Evolutionary conservation across 371 early-diverging fungal species (phyloP).

Genomic region (Lichtheimia hyalospora): DNA sequence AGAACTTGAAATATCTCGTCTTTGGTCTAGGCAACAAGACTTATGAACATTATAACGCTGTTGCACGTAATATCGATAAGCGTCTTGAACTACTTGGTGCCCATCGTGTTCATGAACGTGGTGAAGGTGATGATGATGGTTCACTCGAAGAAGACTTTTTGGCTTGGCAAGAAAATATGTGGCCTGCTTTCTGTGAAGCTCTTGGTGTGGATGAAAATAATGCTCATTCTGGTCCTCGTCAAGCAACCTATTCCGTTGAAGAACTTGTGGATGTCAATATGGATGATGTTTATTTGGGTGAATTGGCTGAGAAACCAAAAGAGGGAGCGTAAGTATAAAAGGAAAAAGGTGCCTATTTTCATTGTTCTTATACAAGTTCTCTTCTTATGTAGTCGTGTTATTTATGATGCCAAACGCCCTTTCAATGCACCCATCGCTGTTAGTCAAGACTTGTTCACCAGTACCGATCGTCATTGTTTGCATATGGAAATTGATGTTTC

Average conservation of each 20-base stretch:
- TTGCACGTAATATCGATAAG: slow-evolving; percentile 67
- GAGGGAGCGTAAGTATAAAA: slow-evolving; percentile 36
- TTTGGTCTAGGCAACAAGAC: slow-evolving; percentile 98
- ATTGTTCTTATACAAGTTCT: not conserved
- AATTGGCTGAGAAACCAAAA: slow-evolving; percentile 51
- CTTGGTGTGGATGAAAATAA: slow-evolving; percentile 66
- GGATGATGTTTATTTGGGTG: slow-evolving; percentile 61
- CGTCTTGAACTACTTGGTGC: slow-evolving; percentile 74
- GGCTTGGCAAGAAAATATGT: slow-evolving; percentile 86
- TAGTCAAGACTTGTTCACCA: slow-evolving; percentile 62
- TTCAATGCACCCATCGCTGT: slow-evolving; percentile 68
- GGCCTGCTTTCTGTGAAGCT: slow-evolving; percentile 76
- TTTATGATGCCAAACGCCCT: slow-evolving; percentile 84
- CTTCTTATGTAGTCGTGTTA: slow-evolving; percentile 17
- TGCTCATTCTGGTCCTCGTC: slow-evolving; percentile 33
- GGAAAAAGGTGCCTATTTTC: not conserved
- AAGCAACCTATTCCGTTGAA: slow-evolving; percentile 48
- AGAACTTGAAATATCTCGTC: slow-evolving; percentile 69
- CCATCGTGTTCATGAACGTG: slow-evolving; percentile 73
- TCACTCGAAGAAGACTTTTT: slow-evolving; percentile 95
- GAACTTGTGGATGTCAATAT: slow-evolving; percentile 35
- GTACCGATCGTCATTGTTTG: slow-evolving; percentile 78
- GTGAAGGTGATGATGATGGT: slow-evolving; percentile 96
- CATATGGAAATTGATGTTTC: slow-evolving; percentile 91
- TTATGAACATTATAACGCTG: slow-evolving; percentile 94